These are phyloP conservation scores for Hansenula anomala DNA, from an alignment of 1,139 yeast species.

Conservation along the genomic window DNA sequence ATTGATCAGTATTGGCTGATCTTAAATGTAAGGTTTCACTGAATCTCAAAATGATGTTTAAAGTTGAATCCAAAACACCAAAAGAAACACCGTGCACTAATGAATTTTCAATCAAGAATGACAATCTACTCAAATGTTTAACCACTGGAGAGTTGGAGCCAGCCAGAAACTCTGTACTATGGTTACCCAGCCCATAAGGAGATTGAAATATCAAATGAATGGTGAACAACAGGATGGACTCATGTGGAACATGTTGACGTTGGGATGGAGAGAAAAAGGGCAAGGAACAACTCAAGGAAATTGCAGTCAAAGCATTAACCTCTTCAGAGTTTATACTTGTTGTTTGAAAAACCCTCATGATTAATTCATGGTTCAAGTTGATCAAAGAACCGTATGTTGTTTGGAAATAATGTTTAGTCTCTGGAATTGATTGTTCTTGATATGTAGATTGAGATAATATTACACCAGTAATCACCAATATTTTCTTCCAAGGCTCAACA, in stretches of 20 bases:
- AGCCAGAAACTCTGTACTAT: slow-evolving; percentile 2
- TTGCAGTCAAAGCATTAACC: slow-evolving; percentile 18
- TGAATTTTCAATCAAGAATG: slow-evolving; percentile 40
- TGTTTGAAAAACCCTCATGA: slow-evolving; percentile 5
- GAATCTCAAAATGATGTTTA: slow-evolving; percentile 23
- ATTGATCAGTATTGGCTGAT: slow-evolving; percentile 6
- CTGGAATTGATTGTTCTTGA: slow-evolving; percentile 25
- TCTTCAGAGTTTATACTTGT: slow-evolving; percentile 16
- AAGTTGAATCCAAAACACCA: slow-evolving; percentile 21
- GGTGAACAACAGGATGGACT: slow-evolving; percentile 15
- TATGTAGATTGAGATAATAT: slow-evolving; percentile 36
- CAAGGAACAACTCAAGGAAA: slow-evolving; percentile 18
- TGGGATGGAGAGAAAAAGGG: slow-evolving; percentile 12
- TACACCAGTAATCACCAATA: slow-evolving; percentile 55
- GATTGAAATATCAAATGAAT: slow-evolving; percentile 23
- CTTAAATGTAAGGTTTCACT: slow-evolving; percentile 9
- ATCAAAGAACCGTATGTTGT: slow-evolving; percentile 11
- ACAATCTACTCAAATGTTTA: slow-evolving; percentile 45
- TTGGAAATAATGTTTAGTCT: slow-evolving; percentile 14
- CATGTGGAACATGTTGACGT: slow-evolving; percentile 17
- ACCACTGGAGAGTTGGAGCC: slow-evolving; percentile 33
- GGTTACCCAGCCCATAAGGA: slow-evolving; percentile 25
- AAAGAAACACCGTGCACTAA: slow-evolving; percentile 15
- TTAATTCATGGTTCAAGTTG: slow-evolving; percentile 24
- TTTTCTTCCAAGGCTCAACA: slow-evolving; percentile 44